Conservation (phyloP, 169 alveolate genomes). For the Plasmodium reichenowi region DNA sequence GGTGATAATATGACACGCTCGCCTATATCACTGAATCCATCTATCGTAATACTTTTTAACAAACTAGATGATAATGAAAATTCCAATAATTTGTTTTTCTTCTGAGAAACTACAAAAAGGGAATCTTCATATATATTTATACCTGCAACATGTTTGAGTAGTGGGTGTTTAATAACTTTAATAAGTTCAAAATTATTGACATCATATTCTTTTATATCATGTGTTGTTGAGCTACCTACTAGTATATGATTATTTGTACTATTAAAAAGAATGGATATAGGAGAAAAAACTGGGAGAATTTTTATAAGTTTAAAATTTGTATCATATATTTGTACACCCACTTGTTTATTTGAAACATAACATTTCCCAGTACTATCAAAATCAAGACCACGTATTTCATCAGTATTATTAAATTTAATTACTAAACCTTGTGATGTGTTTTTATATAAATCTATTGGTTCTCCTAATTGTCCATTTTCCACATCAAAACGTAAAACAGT, state of each 20-base stretch:
- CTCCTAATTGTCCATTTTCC: conserved; percentile 27
- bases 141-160: conserved; percentile 74
- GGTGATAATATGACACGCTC: conserved; percentile 58
- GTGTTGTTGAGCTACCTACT: conserved; percentile 76
- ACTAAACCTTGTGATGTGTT: conserved; percentile 41
- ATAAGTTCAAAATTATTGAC: conserved; percentile 59
- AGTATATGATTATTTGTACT: conserved; percentile 47
- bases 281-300: conserved; percentile 70
- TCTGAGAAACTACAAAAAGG: conserved; percentile 64
- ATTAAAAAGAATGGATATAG: conserved; percentile 58
- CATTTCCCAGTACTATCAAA: conserved; percentile 55
- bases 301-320: conserved; percentile 53
- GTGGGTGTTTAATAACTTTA: conserved; percentile 65
- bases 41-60: conserved; percentile 35
- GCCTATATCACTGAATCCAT: conserved; percentile 64
- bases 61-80: conserved; percentile 59
- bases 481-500: conserved; percentile 53
- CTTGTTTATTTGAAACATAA: conserved; percentile 73
- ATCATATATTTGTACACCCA: conserved; percentile 73
- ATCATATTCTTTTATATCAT: conserved; percentile 76
- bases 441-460: conserved; percentile 13
- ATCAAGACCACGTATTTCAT: conserved; percentile 76
- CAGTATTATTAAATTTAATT: conserved; percentile 51
- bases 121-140: conserved; percentile 56
- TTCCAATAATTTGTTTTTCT: conserved; percentile 70